Evolutionary conservation across 768 basidiomycete genomes (phyloP).

Genomic region (Lentinus brumalis): DNA sequence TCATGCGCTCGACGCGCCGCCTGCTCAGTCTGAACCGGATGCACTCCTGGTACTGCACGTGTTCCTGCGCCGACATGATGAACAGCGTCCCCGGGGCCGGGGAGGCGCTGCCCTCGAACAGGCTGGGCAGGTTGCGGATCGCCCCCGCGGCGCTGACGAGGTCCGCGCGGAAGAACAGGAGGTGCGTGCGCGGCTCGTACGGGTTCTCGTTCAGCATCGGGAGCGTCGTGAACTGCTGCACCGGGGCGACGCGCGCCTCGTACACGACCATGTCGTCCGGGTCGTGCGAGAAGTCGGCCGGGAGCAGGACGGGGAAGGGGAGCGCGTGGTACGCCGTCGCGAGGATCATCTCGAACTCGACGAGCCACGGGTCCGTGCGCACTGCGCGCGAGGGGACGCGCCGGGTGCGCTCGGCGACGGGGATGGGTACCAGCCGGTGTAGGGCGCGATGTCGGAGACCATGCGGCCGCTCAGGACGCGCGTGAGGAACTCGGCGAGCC

Average conservation of each 20-base stretch:
- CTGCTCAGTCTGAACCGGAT: slow-evolving; percentile 21
- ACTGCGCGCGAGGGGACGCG: slow-evolving; percentile 22
- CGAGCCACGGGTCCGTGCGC: slow-evolving; percentile 26
- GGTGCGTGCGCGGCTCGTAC: slow-evolving; percentile 8
- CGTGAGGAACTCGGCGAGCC: slow-evolving; percentile 37
- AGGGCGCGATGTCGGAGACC: slow-evolving; percentile 30
- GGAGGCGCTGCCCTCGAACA: slow-evolving; percentile 12
- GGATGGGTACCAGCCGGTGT: slow-evolving; percentile 30
- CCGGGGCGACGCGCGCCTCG: not conserved
- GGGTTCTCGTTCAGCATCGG: not conserved
- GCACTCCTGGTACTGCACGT: slow-evolving; percentile 2
- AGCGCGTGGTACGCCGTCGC: slow-evolving; percentile 22
- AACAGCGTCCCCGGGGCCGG: slow-evolving; percentile 16
- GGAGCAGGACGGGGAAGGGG: slow-evolving; percentile 22
- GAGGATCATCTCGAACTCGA: slow-evolving; percentile 27
- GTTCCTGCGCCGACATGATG: slow-evolving; percentile 14
- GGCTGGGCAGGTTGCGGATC: not conserved
- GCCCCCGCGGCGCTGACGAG: not conserved
- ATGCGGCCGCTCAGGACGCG: slow-evolving; percentile 30
- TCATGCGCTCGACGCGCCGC: slow-evolving; percentile 16
- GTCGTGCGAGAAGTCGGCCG: slow-evolving; percentile 16
- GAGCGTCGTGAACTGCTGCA: not conserved
- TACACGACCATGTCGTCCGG: slow-evolving; percentile 17
- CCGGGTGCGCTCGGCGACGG: slow-evolving; percentile 13
- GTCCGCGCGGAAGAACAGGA: slow-evolving; percentile 11